A percentile compares a stretch with the other conserved stretches of the same genome.
Evolutionary conservation across 2,329 filamentous ascomycete species (phyloP).

Genomic region (Arthroderma sp.): DNA sequence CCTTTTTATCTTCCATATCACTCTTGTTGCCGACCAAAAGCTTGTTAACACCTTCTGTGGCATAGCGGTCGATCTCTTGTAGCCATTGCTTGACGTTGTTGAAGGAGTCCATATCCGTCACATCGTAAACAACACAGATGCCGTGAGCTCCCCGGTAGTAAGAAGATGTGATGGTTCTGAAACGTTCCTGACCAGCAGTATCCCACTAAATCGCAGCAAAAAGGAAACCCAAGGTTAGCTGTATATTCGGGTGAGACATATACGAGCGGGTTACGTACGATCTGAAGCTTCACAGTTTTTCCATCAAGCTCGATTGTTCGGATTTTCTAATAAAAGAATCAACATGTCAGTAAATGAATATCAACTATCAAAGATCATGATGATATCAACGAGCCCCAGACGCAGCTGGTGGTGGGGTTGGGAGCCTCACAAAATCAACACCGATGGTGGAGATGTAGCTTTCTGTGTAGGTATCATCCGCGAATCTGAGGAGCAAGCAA

Average conservation of each 20-base stretch:
- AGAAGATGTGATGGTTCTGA: slow-evolving; percentile 98
- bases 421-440: slow-evolving; percentile 79
- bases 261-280: slow-evolving; percentile 48
- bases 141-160: slow-evolving; percentile 99
- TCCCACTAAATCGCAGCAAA: slow-evolving; percentile 59
- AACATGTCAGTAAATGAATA: not conserved
- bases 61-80: slow-evolving; percentile 98
- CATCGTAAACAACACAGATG: slow-evolving; percentile 99
- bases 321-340: slow-evolving; percentile 64
- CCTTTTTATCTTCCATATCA: slow-evolving; percentile 99
- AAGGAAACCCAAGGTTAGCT: not conserved
- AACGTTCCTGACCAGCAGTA: slow-evolving; percentile 96
- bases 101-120: slow-evolving; percentile 99
- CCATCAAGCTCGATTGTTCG: slow-evolving; percentile 97
- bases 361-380: not conserved
- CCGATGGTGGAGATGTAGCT: slow-evolving; percentile 99
- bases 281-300: slow-evolving; percentile 99
- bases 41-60: slow-evolving; percentile 99
- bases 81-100: slow-evolving; percentile 99
- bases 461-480: slow-evolving; percentile 98
- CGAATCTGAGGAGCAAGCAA: slow-evolving; percentile 92
- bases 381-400: not conserved
- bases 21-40: slow-evolving; percentile 99
- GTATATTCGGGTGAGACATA: not conserved
- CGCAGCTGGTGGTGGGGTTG: not conserved